These are phyloP conservation scores for Moesziomyces parantarcticus DNA, from an alignment of 1,284 basidiomycete species.

Conservation along the genomic window DNA sequence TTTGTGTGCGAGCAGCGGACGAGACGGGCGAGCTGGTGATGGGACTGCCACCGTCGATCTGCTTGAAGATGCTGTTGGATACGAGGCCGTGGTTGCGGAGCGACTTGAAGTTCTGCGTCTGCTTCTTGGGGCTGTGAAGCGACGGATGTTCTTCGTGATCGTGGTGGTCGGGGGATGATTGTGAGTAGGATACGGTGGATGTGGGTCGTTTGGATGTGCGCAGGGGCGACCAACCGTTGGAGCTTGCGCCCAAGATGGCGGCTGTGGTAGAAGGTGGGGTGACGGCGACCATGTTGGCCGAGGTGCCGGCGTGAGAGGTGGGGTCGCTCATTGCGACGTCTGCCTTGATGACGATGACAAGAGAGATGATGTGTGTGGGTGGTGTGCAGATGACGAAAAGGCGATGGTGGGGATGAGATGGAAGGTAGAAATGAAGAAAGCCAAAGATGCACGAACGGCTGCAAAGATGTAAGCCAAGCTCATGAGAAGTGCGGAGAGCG, in stretches of 20 bases:
- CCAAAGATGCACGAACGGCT: not conserved
- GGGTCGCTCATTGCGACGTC: conserved; percentile 37
- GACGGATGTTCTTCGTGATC: conserved; percentile 38
- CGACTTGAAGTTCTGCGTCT: conserved; percentile 46
- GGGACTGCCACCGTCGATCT: conserved; percentile 31
- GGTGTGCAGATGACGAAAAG: not conserved
- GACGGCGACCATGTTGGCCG: conserved; percentile 7
- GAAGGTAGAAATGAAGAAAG: not conserved
- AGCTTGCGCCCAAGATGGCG: conserved; percentile 58
- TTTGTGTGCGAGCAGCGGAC: conserved; percentile 14
- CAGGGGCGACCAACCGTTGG: conserved; percentile 59
- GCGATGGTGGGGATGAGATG: not conserved
- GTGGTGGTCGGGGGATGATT: conserved; percentile 28
- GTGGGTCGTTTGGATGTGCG: conserved; percentile 26
- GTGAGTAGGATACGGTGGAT: conserved; percentile 29
- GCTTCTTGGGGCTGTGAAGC: conserved; percentile 42
- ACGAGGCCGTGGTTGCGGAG: conserved; percentile 59
- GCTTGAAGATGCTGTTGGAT: conserved; percentile 61
- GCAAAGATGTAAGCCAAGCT: not conserved
- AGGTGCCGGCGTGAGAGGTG: conserved; percentile 6
- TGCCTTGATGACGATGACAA: not conserved
- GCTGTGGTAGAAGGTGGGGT: conserved; percentile 51
- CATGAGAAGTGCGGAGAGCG: too few species aligned
- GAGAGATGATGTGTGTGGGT: not conserved
- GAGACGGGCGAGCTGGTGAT: conserved; percentile 20